Conservation (phyloP, 2,329 filamentous ascomycete species). For the Neocucurbitaria cava region DNA sequence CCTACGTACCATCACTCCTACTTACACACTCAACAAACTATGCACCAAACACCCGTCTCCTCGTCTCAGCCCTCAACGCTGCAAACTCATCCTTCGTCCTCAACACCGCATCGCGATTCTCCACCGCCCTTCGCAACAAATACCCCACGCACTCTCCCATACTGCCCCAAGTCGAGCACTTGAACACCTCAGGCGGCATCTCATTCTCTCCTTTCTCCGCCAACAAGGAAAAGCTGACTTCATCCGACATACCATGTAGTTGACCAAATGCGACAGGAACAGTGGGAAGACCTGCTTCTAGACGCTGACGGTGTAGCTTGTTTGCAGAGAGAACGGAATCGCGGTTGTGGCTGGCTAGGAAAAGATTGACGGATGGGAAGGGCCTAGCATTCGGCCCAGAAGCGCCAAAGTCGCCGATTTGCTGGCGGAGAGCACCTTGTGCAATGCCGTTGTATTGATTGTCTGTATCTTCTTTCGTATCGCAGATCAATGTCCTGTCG, state of each 20-base stretch:
- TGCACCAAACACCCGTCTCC: constrained; percentile 27
- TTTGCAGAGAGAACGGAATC: constrained; percentile 68
- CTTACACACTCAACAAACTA: not conserved
- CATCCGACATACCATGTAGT: constrained; percentile 94
- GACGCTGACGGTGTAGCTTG: constrained; percentile 52
- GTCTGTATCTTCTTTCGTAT: constrained; percentile 63
- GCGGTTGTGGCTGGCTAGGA: constrained; percentile 84
- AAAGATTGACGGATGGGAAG: constrained; percentile 61
- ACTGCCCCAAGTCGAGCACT: constrained; percentile 64
- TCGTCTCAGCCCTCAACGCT: constrained; percentile 34
- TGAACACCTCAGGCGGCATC: constrained; percentile 59
- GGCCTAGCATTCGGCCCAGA: constrained; percentile 17
- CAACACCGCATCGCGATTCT: constrained; percentile 67
- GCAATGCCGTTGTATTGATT: constrained; percentile 72
- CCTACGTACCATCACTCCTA: too few relatives aligned
- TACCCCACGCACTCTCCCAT: constrained; percentile 81
- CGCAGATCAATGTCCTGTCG: constrained; percentile 58
- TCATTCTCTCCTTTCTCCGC: constrained; percentile 26
- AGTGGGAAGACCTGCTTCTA: constrained; percentile 49
- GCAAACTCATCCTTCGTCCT: constrained; percentile 48
- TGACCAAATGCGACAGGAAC: constrained; percentile 73
- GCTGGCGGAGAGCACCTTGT: constrained; percentile 56
- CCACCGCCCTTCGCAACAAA: constrained; percentile 63
- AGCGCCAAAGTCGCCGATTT: constrained; percentile 31
- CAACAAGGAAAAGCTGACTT: constrained; percentile 68